Base-by-base conservation (phyloP, 2,329 filamentous ascomycete genomes). In the Cladosporium sp. region DNA sequence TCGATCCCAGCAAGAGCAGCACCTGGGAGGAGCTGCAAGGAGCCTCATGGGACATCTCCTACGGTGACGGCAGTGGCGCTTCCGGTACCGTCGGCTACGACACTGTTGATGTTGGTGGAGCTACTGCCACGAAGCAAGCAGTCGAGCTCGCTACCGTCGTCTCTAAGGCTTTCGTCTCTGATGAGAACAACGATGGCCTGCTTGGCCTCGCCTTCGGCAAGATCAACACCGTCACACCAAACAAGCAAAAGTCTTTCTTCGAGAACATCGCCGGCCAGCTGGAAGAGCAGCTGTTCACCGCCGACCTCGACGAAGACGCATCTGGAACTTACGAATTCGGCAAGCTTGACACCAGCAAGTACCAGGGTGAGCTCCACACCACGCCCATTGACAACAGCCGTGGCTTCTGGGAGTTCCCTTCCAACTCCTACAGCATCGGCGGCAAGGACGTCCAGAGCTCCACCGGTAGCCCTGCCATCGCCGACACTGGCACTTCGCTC, bases 291-390 rank as follows among this genome's bases (percentile, higher is more conserved):
- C 79, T 93, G 48, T 90, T 93, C 78, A 91, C 90, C 0, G 89
- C 88, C 26, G 84, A 89, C 67, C 81, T 94, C 53, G 85, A 86
- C 72, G 69, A 83, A 66, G 80, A 81, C 54, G 70, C 70, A 56
- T 66, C 67, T 10, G 90, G 90, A 54, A 83, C 85, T 32, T 93
- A 92, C 78, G 88, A 92, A 73, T 93, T 93, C 72, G 91, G 91
- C 67, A 83, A 77, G 70, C 88, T 93, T 71, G 89, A 93, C 74
- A 74, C 72, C 1, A 79, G 79, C 64, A 87, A 90, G 71, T 90
- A 89, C 76, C 81, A 76, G 1, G 90, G 90, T 36, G 71, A 82
- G 4, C 83, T 93, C 71, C 77, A 82, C 25, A 91, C 88, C 74
- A 81, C 88, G 23, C 79, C 84, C 11, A 82, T 92, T 67, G 85